These are phyloP conservation scores for Rosa hybrid DNA, from an alignment of 331 rosid genomes.

Conservation along the genomic window DNA sequence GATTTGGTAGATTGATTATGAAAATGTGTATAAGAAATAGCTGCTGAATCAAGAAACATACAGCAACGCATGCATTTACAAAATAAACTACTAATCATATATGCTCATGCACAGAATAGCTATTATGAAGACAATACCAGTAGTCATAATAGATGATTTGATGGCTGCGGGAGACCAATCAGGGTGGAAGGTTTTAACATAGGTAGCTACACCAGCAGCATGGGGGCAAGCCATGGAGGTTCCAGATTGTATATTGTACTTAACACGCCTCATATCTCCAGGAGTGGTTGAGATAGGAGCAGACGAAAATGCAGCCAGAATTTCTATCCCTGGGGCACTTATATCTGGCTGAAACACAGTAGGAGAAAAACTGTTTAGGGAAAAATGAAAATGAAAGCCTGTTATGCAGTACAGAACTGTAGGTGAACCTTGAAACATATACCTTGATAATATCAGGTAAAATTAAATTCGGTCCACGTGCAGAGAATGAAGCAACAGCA, in stretches of 20 bases:
- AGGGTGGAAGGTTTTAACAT: slow-evolving; percentile 44
- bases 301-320: slow-evolving; percentile 53
- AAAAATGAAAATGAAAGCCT: too few relatives aligned
- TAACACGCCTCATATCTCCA: slow-evolving; percentile 27
- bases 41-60: too few relatives aligned
- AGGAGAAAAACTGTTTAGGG: background rate
- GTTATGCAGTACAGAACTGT: too few relatives aligned
- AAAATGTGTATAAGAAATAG: too few relatives aligned
- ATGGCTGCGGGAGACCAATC: slow-evolving; percentile 68
- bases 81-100: background rate
- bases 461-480: slow-evolving; percentile 21
- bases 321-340: slow-evolving; percentile 52
- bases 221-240: slow-evolving; percentile 42
- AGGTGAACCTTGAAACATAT: background rate
- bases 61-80: too few relatives aligned
- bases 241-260: slow-evolving; percentile 42
- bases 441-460: slow-evolving; percentile 31
- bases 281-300: background rate
- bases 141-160: slow-evolving; percentile 64
- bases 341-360: slow-evolving; percentile 44
- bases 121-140: slow-evolving; percentile 21
- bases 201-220: slow-evolving; percentile 50
- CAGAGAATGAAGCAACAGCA: slow-evolving; percentile 23
- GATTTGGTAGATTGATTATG: too few relatives aligned
- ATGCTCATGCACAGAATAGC: background rate